Percentiles rank a stretch among this genome's conserved stretches.
These are phyloP conservation scores for Powellomyces hirtus DNA, from an alignment of 192 early-diverging fungal species.

Conservation along the genomic window DNA sequence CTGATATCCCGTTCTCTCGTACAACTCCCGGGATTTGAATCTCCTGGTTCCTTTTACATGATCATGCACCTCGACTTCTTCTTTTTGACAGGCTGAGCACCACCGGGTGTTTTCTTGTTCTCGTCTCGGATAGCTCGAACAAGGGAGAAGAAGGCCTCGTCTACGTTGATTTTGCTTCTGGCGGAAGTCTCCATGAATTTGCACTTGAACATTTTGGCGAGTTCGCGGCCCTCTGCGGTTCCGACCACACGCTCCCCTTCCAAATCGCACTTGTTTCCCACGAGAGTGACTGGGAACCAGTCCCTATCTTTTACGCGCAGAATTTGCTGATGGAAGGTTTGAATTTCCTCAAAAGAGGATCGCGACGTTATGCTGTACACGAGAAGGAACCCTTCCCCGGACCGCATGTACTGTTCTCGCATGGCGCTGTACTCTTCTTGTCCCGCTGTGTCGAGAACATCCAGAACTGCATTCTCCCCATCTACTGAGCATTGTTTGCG, in stretches of 20 bases:
- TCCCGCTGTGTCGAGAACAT: constrained; percentile 86
- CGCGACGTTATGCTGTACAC: constrained; percentile 79
- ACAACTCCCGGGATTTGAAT: background rate
- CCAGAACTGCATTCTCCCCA: constrained; percentile 77
- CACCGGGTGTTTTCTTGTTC: constrained; percentile 24
- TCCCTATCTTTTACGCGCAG: constrained; percentile 77
- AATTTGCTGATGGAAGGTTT: constrained; percentile 70
- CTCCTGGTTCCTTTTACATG: background rate
- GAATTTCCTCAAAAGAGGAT: constrained; percentile 74
- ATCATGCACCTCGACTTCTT: constrained; percentile 21
- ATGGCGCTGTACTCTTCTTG: constrained; percentile 93
- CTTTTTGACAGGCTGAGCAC: background rate
- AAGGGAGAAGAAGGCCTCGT: constrained; percentile 84
- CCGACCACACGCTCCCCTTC: constrained; percentile 59
- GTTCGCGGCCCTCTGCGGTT: constrained; percentile 73
- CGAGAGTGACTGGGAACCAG: constrained; percentile 74
- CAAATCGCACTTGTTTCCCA: constrained; percentile 89
- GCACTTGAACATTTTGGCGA: constrained; percentile 73
- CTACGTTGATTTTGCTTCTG: constrained; percentile 85
- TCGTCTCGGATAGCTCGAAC: constrained; percentile 70
- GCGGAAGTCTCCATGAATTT: constrained; percentile 88
- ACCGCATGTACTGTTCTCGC: constrained; percentile 82
- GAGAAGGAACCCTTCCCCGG: constrained; percentile 82
- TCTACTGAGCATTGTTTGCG: constrained; percentile 85
- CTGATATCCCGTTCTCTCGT: background rate